Evolutionary conservation across 179 eudicot genomes (phyloP).

Genomic region (Carnegiea gigantea): DNA sequence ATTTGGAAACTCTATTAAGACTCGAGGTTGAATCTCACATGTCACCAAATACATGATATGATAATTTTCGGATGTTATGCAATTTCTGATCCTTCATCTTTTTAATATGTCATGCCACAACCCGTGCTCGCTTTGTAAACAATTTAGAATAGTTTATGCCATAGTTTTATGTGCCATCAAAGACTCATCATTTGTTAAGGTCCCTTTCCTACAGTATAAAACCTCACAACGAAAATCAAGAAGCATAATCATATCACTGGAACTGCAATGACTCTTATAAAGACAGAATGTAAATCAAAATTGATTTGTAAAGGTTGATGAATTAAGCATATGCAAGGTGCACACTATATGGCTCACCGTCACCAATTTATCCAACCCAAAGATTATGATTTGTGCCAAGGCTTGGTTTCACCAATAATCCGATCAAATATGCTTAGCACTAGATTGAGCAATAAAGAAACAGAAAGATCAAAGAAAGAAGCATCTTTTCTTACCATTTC

Average conservation of each 20-base stretch:
- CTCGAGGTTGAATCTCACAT: background rate
- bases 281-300: background rate
- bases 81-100: background rate
- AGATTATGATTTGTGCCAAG: background rate
- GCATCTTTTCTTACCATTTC: conserved; percentile 44
- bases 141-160: no score
- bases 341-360: background rate
- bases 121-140: no score
- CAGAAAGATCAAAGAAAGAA: conserved; percentile 17
- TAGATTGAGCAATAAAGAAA: conserved; percentile 9
- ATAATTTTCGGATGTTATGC: background rate
- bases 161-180: no score
- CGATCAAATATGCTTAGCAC: background rate
- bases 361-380: conserved; percentile 1
- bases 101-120: background rate
- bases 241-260: background rate
- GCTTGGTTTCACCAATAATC: conserved; percentile 8
- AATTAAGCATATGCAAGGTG: no score
- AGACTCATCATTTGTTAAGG: background rate
- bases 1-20: background rate
- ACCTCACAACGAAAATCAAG: background rate
- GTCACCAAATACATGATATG: background rate
- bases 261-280: background rate
- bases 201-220: background rate
- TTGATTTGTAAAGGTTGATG: conserved; percentile 2